Base-by-base conservation (phyloP, 2,329 filamentous ascomycete genomes). In the Penicillium sp. region DNA sequence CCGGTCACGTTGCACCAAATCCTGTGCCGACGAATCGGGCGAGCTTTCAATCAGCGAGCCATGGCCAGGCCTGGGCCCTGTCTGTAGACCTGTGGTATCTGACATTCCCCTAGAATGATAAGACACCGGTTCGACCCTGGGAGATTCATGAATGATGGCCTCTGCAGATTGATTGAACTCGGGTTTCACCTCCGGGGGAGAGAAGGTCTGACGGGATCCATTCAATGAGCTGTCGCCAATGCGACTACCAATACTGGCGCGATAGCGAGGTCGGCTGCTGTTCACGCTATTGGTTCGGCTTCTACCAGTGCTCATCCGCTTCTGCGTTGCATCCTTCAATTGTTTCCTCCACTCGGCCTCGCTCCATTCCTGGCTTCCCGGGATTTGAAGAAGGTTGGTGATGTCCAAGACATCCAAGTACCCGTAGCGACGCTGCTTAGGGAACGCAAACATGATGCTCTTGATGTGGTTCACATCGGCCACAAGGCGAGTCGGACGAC, bases 391-490 rank as follows among this genome's bases (percentile, higher is more conserved):
- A 43, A 98, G 79, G 54, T 84, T 84, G 4, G 89, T 87, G 16
- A 98, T 91, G 71, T 99, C 95, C 56, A 93, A 78, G 37, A 92
- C 87, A 70, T 98, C 95, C 27, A 99, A 79, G 70, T 98, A 98
- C 0, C 94, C 93, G 69, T 96, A 96, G 64, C 90, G 85, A 54
- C 88, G 87, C 67, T 95, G 87, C 67, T 90, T 91, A 0, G 95
- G 94, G 88, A 99, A 96, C 6, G 93, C 95, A 75, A 98, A 99
- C 95, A 99, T 99, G 64, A 99, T 82, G 57, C 95, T 96, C 47
- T 92, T 87, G 4, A 90, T 82, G 75, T 98, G 93, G 46, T 93
- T 84, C 0, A 90, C 89, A 71, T 96, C 96, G 2, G 95, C 92
- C 36, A 96, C 88, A 46, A 99, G 82, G 61, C 91, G 88, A 31